phyloP scores from a whole-genome alignment of 2,329 filamentous ascomycete genomes.

The Penicillium oxalicum region DNA sequence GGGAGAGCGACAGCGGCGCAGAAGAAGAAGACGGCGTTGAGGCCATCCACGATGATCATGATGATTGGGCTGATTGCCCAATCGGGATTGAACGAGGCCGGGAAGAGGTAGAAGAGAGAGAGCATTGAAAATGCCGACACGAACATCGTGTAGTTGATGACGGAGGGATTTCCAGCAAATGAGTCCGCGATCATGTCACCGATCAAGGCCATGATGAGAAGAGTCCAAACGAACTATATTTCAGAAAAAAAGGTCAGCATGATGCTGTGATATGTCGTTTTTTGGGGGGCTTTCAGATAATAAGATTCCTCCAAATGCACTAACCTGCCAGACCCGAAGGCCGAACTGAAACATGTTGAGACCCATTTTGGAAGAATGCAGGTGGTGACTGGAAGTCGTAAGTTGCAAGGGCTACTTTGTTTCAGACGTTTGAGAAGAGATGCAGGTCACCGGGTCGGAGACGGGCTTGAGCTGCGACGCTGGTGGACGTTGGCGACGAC shows the following conservation, averaged over 20 bases:
- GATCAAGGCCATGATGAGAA: slow-evolving; percentile 56
- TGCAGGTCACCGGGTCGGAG: too few relatives aligned
- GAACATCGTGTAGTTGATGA: slow-evolving; percentile 53
- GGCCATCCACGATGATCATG: slow-evolving; percentile 39
- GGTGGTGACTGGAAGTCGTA: too few relatives aligned
- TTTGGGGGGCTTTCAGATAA: too few relatives aligned
- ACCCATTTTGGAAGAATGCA: slow-evolving; percentile 17
- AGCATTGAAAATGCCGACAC: slow-evolving; percentile 44
- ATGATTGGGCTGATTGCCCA: slow-evolving; percentile 41
- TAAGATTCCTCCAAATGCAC: background rate
- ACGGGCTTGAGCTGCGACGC: too few relatives aligned
- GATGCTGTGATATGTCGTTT: too few relatives aligned
- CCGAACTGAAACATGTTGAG: slow-evolving; percentile 25
- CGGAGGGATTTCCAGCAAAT: slow-evolving; percentile 48
- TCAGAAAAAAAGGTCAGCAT: background rate
- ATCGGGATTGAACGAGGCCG: slow-evolving; percentile 36
- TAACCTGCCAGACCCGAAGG: slow-evolving; percentile 31
- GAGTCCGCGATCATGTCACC: slow-evolving; percentile 57
- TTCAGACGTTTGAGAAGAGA: too few relatives aligned
- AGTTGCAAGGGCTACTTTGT: too few relatives aligned
- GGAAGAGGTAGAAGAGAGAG: slow-evolving; percentile 45
- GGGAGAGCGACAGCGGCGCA: slow-evolving; percentile 45
- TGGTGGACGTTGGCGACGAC: too few relatives aligned
- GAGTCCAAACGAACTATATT: slow-evolving; percentile 51
- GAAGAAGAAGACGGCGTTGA: slow-evolving; percentile 47